Percentiles rank a stretch among this genome's conserved stretches.
Evolutionary conservation across 2,329 filamentous ascomycete species (phyloP).

Genomic region (Periconia digitata): DNA sequence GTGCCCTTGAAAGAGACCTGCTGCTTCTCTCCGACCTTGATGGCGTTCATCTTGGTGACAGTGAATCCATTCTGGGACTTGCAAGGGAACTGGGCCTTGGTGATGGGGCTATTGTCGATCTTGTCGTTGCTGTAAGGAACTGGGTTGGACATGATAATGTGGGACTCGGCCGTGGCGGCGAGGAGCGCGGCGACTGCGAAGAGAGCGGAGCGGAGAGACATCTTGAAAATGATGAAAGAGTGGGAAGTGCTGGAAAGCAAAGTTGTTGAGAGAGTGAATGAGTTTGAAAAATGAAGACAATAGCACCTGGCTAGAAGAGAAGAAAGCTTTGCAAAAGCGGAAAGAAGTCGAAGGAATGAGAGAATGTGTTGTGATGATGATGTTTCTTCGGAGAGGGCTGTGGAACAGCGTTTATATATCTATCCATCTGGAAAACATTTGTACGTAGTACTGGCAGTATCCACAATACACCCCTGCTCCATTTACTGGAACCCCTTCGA

Average conservation of each 20-base stretch:
- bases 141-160: conserved; percentile 73
- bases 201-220: conserved; percentile 55
- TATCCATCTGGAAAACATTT: neutral
- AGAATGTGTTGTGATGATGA: conserved; percentile 25
- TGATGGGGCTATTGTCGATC: conserved; percentile 67
- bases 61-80: conserved; percentile 33
- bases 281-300: conserved; percentile 15
- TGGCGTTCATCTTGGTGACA: conserved; percentile 45
- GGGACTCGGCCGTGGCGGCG: conserved; percentile 63
- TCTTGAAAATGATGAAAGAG: conserved; percentile 34
- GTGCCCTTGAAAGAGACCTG: conserved; percentile 67
- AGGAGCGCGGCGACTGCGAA: conserved; percentile 55
- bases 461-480: neutral
- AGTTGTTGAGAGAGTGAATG: conserved; percentile 14
- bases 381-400: conserved; percentile 9
- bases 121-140: conserved; percentile 59
- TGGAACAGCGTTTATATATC: conserved; percentile 28
- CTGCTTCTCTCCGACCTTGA: conserved; percentile 64
- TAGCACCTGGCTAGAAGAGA: conserved; percentile 35
- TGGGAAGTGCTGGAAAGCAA: conserved; percentile 1
- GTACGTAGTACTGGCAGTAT: no score
- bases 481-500: conserved; percentile 7
- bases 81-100: conserved; percentile 73
- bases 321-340: conserved; percentile 17
- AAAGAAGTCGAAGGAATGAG: conserved; percentile 17